Percentiles rank a stretch among this genome's conserved stretches.
Evolutionary conservation across 441 rosid genomes (phyloP).

Genomic region (Populus hybrid): DNA sequence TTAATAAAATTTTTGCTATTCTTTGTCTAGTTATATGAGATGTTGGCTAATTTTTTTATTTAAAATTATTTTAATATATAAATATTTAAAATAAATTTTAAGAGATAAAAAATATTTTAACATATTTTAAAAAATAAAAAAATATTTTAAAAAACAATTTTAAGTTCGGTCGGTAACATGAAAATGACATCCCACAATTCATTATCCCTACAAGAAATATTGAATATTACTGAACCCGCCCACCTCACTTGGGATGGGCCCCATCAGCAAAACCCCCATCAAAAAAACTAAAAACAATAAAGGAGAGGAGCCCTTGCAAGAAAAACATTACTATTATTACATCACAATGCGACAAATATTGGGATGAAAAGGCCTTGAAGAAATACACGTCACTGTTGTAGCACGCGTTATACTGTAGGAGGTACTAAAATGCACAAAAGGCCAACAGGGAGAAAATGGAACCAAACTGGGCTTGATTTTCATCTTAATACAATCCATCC

Average conservation of each 20-base stretch:
- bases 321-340: slow-evolving; percentile 8
- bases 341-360: neutral
- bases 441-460: neutral
- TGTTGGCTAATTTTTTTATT: too few species aligned
- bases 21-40: too few species aligned
- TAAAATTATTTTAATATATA: too few species aligned
- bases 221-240: neutral
- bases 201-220: slow-evolving; percentile 5
- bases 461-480: slow-evolving; percentile 11
- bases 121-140: too few species aligned
- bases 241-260: slow-evolving; percentile 4
- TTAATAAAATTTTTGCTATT: too few species aligned
- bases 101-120: too few species aligned
- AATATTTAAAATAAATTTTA: too few species aligned
- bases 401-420: neutral
- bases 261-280: slow-evolving; percentile 3
- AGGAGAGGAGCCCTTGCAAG: neutral
- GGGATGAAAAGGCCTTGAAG: neutral
- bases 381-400: neutral
- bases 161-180: slow-evolving; percentile 9
- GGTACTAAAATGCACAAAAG: slow-evolving; percentile 1
- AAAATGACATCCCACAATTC: slow-evolving; percentile 26
- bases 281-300: neutral
- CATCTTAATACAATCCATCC: neutral
- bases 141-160: neutral